Conservation (phyloP, 1,284 basidiomycete species). For the Leccinum solheimii region DNA sequence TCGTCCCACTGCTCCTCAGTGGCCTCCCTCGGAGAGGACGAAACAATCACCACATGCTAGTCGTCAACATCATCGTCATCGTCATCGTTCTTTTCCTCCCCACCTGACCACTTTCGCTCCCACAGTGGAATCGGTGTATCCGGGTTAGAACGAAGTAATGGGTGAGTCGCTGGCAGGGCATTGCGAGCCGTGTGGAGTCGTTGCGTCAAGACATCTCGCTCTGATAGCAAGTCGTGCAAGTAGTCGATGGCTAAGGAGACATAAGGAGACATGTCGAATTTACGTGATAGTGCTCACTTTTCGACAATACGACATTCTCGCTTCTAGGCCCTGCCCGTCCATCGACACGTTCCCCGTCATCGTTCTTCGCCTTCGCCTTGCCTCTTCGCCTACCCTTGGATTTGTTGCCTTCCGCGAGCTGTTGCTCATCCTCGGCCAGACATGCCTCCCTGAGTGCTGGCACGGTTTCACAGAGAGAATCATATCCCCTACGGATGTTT, state of each 20-base stretch:
- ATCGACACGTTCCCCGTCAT: slow-evolving; percentile 63
- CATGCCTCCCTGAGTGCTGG: slow-evolving; percentile 81
- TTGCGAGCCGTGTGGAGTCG: slow-evolving; percentile 62
- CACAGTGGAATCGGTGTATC: slow-evolving; percentile 52
- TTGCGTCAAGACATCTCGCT: slow-evolving; percentile 53
- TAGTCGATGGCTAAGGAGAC: slow-evolving; percentile 75
- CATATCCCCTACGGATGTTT: slow-evolving; percentile 86
- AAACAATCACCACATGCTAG: slow-evolving; percentile 11
- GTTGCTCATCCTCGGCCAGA: slow-evolving; percentile 52
- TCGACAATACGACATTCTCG: slow-evolving; percentile 80
- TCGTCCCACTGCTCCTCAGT: not conserved
- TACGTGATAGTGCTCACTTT: slow-evolving; percentile 57
- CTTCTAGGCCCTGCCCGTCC: slow-evolving; percentile 82
- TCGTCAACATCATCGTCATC: slow-evolving; percentile 45
- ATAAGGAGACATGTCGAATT: slow-evolving; percentile 6
- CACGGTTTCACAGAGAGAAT: slow-evolving; percentile 77
- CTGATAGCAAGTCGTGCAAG: slow-evolving; percentile 61
- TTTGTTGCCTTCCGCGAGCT: slow-evolving; percentile 33
- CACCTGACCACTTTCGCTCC: slow-evolving; percentile 79
- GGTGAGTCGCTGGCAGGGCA: slow-evolving; percentile 56
- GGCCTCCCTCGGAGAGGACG: not conserved
- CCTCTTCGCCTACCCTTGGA: slow-evolving; percentile 28
- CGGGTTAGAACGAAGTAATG: slow-evolving; percentile 39
- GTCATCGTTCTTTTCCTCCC: slow-evolving; percentile 51
- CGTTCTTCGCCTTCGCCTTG: slow-evolving; percentile 36